These are phyloP conservation scores for Pseudognaphalium luteoalbum DNA, from an alignment of 129 eudicot species.

Conservation along the genomic window DNA sequence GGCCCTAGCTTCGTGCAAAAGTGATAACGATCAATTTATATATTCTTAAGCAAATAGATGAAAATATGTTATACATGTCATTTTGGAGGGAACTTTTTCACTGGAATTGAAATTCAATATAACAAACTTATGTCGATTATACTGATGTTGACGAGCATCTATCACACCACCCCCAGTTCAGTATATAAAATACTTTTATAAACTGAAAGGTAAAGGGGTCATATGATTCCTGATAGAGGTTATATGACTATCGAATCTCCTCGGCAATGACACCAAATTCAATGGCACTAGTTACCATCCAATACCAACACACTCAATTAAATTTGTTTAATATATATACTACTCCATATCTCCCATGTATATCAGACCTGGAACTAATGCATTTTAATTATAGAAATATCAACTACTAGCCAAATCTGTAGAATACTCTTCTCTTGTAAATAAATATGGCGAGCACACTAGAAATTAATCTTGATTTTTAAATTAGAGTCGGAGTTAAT, in stretches of 20 bases:
- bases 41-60: conserved; percentile 1
- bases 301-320: background rate
- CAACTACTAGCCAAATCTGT: background rate
- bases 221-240: background rate
- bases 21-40: background rate
- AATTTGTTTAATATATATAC: background rate
- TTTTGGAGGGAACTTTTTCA: background rate
- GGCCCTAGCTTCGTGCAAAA: conserved; percentile 3
- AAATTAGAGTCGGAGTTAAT: background rate
- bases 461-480: background rate
- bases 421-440: too few relatives aligned
- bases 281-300: background rate
- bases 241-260: background rate
- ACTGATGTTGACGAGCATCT: background rate
- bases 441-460: conserved; percentile 2
- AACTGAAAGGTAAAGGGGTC: background rate
- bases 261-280: background rate
- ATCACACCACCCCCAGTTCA: background rate
- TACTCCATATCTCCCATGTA: background rate
- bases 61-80: background rate
- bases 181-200: background rate
- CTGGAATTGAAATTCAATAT: background rate
- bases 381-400: background rate
- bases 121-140: background rate
- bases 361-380: background rate